Evolutionary conservation across 352 stramenopile genomes (phyloP).

Genomic region (Phytophthora brassicae): DNA sequence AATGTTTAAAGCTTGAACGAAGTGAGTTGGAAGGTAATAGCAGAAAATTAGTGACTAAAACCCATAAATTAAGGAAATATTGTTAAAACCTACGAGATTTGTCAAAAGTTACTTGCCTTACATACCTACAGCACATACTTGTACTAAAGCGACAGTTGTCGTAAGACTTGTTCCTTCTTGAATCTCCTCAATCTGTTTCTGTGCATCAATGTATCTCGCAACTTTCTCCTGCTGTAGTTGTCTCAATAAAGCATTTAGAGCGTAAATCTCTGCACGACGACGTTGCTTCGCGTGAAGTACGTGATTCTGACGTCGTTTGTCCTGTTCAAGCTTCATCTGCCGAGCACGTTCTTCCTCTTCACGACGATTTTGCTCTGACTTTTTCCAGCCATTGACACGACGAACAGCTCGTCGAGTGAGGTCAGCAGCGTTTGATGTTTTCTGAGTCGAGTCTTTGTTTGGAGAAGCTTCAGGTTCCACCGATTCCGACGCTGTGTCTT

Average conservation of each 20-base stretch:
- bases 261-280: slow-evolving; percentile 72
- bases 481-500: slow-evolving; percentile 4
- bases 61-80: too few relatives aligned
- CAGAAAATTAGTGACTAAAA: too few relatives aligned
- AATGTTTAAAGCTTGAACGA: slow-evolving; percentile 3
- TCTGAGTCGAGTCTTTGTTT: slow-evolving; percentile 1
- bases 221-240: slow-evolving; percentile 73
- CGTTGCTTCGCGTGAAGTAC: slow-evolving; percentile 46
- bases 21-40: too few relatives aligned
- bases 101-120: too few relatives aligned
- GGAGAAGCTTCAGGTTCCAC: not conserved
- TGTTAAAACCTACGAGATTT: too few relatives aligned
- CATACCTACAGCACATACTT: slow-evolving; percentile 16
- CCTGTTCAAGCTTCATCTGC: slow-evolving; percentile 44
- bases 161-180: slow-evolving; percentile 7
- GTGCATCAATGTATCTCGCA: slow-evolving; percentile 41
- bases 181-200: slow-evolving; percentile 33
- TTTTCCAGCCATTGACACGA: slow-evolving; percentile 61
- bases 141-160: not conserved
- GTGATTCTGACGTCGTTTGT: slow-evolving; percentile 53
- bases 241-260: slow-evolving; percentile 62
- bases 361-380: slow-evolving; percentile 53
- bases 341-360: slow-evolving; percentile 45
- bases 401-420: slow-evolving; percentile 46
- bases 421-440: slow-evolving; percentile 17